These are phyloP conservation scores for Monosporascus sp. DNA, from an alignment of 2,329 filamentous ascomycete genomes.

Conservation along the genomic window DNA sequence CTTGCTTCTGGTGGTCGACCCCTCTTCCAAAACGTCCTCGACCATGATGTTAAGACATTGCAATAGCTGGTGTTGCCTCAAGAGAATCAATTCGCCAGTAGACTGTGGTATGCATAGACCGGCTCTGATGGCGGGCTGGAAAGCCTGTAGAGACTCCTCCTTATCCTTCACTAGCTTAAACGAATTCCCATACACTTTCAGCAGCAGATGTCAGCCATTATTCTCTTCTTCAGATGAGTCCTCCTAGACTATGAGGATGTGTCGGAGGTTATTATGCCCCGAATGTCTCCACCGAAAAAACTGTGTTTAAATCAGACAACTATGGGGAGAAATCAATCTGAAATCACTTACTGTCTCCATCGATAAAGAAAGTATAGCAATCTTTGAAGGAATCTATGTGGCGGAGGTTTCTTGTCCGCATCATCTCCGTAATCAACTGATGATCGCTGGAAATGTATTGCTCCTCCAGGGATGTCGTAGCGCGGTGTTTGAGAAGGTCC, in stretches of 20 bases:
- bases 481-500: constrained; percentile 33
- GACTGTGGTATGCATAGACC: constrained; percentile 23
- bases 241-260: too few relatives aligned
- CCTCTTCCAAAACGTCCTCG: constrained; percentile 36
- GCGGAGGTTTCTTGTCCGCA: constrained; percentile 28
- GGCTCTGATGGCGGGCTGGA: constrained; percentile 16
- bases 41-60: constrained; percentile 37
- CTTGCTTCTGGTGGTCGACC: constrained; percentile 24
- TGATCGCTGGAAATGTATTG: constrained; percentile 33
- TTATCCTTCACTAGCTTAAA: constrained; percentile 19
- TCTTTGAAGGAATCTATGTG: constrained; percentile 23
- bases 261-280: too few relatives aligned
- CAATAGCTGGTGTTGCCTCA: constrained; percentile 33
- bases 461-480: constrained; percentile 26
- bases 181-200: constrained; percentile 31
- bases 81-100: constrained; percentile 32
- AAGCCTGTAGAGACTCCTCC: constrained; percentile 15
- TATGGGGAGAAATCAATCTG: too few relatives aligned
- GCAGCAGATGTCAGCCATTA: too few relatives aligned
- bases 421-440: constrained; percentile 29
- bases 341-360: constrained; percentile 10
- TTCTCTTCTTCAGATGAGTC: too few relatives aligned
- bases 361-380: constrained; percentile 33
- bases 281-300: too few relatives aligned
- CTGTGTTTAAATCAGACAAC: too few relatives aligned